phyloP scores from a whole-genome alignment of 345 rosid genomes.

The Eutrema yunnanense region DNA sequence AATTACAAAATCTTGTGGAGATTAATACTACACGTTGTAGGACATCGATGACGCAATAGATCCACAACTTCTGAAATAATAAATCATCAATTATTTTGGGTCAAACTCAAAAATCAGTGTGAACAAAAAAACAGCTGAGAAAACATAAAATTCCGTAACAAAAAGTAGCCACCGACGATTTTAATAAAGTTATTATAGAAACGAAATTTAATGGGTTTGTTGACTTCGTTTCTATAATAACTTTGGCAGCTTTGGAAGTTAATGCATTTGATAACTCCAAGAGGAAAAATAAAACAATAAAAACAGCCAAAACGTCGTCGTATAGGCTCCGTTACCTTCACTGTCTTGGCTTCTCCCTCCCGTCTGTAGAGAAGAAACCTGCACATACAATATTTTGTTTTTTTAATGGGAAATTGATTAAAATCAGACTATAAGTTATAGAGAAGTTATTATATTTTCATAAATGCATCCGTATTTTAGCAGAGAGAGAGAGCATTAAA shows the following conservation, averaged over 20 bases:
- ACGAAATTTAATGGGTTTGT: constrained; percentile 18
- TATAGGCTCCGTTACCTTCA: background rate
- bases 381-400: background rate
- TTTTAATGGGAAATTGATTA: background rate
- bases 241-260: constrained; percentile 23
- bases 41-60: background rate
- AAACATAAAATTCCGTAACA: background rate
- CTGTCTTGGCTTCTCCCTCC: background rate
- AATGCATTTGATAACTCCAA: constrained; percentile 24
- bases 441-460: background rate
- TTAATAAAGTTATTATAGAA: constrained; percentile 27
- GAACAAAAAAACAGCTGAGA: background rate
- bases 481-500: background rate
- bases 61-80: background rate
- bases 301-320: constrained; percentile 6
- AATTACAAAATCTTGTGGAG: too few relatives aligned
- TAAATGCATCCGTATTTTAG: constrained; percentile 18
- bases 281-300: background rate
- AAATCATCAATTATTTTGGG: background rate
- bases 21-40: background rate
- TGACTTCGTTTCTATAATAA: constrained; percentile 35
- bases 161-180: constrained; percentile 11
- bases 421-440: background rate
- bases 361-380: background rate
- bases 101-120: background rate